These are phyloP conservation scores for Nicotiana paniculata DNA, from an alignment of 257 asterid genomes.

Conservation along the genomic window DNA sequence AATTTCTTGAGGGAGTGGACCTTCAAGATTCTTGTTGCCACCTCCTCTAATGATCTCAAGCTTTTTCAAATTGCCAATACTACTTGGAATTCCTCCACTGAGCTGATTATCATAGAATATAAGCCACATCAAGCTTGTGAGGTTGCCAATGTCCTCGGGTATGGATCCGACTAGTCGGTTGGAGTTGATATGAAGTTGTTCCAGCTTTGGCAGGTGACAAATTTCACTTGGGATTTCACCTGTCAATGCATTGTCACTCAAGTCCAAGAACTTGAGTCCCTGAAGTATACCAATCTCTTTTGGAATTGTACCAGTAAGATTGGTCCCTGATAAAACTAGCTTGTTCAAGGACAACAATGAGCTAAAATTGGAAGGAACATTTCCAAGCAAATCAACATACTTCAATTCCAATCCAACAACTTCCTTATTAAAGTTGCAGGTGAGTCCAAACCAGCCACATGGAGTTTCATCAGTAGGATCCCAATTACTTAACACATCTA, in stretches of 20 bases:
- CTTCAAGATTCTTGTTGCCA: conserved; percentile 67
- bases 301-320: conserved; percentile 55
- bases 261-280: conserved; percentile 35
- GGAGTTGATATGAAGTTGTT: conserved; percentile 43
- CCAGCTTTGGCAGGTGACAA: conserved; percentile 35
- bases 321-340: conserved; percentile 51
- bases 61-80: conserved; percentile 46
- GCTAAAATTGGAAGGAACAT: conserved; percentile 38
- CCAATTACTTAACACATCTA: conserved; percentile 43
- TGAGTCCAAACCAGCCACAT: conserved; percentile 43
- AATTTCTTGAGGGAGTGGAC: conserved; percentile 54
- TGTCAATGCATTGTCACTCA: conserved; percentile 54
- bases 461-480: conserved; percentile 38
- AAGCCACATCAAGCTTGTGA: conserved; percentile 33
- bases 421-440: conserved; percentile 45
- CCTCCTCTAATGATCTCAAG: conserved; percentile 61
- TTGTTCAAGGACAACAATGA: conserved; percentile 31
- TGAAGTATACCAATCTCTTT: conserved; percentile 35
- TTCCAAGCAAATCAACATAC: conserved; percentile 53
- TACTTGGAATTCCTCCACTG: conserved; percentile 45
- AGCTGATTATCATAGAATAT: conserved; percentile 59
- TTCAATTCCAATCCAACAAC: conserved; percentile 45
- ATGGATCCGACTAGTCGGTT: conserved; percentile 51
- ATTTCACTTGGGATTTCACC: conserved; percentile 55
- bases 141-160: conserved; percentile 45